Base-by-base conservation (phyloP, 306 rosid genomes). In the Pterocarpus macrocarpus region DNA sequence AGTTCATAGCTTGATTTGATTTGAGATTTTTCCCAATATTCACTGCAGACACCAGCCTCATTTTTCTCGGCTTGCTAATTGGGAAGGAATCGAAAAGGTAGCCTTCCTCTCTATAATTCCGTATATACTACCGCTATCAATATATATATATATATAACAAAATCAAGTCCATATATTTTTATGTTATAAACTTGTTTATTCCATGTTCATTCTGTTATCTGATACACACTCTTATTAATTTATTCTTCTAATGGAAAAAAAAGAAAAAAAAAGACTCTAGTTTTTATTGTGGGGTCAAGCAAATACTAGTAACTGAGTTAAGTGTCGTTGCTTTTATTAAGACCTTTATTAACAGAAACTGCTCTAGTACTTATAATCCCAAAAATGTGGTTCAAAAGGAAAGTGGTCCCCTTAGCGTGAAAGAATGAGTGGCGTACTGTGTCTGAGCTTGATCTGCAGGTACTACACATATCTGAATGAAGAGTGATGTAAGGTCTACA, bases 41-140 rank as follows among this genome's bases (percentile, higher is more conserved):
- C 44, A 68, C 72, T 84, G 92, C 97, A 95, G 99, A 78, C 97
- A 95, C 85, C 93, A 92, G 83, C 97, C 90, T 89, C 90, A 36
- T 58, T 88, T 87, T 84, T 64, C 96, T 77, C 96, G 94, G 70
- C 98, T 95, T 22, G 97, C 97, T 64, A 90, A 95, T 84, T 95
- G 98, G 99, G 99, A 95, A 84, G 97, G 93, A 79, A 95, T 95
- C 67, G 82, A 89, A 81, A 90, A 89, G 89, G 98, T 95, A 22
- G 69, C 66, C 57, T 64, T 75, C 12, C 55, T 69, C 68, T 77
- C 81, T 75, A 67, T 41, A 43, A 53, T 71, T 17, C 55, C 38
- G 30, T 38, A 52, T 82, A 41, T 79, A 66, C 52, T 32, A 38
- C 76, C 58, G 45, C 67, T 61, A 34, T 68, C 58, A 41, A 50